These are phyloP conservation scores for Pisolithus tinctorius DNA, from an alignment of 768 basidiomycete species.

Conservation along the genomic window DNA sequence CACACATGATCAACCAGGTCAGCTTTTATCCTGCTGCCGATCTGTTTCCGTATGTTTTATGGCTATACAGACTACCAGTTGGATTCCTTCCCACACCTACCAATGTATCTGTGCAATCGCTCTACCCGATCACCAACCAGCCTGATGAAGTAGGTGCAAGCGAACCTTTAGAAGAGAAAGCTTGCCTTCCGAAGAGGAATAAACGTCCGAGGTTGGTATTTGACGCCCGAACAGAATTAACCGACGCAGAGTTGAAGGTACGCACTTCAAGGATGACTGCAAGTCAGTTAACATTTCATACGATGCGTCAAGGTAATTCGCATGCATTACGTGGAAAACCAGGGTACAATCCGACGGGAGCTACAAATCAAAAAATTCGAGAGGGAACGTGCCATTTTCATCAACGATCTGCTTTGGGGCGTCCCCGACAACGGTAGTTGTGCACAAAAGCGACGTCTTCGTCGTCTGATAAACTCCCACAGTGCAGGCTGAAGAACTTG, in stretches of 20 bases:
- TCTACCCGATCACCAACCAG: constrained; percentile 4
- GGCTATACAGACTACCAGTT: neutral
- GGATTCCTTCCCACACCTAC: neutral
- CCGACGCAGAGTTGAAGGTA: constrained; percentile 77
- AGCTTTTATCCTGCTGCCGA: neutral
- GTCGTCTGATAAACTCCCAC: constrained; percentile 1
- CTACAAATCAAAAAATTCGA: constrained; percentile 47
- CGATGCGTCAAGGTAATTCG: constrained; percentile 44
- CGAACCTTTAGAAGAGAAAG: neutral
- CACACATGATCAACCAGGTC: constrained; percentile 4
- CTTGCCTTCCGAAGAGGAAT: constrained; percentile 29
- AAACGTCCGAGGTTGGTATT: constrained; percentile 51
- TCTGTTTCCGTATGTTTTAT: neutral
- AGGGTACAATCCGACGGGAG: constrained; percentile 46
- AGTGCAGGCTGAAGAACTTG: constrained; percentile 64
- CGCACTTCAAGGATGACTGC: constrained; percentile 2
- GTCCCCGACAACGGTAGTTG: constrained; percentile 53
- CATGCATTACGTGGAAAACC: constrained; percentile 59
- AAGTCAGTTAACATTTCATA: neutral
- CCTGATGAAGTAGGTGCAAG: neutral
- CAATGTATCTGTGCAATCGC: neutral
- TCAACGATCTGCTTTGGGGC: constrained; percentile 63
- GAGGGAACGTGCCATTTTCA: constrained; percentile 44
- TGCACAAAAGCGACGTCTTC: neutral
- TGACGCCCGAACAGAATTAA: constrained; percentile 72